Evolutionary conservation across 1,284 basidiomycete species (phyloP).

Genomic region (Singerocomus inundabilis): DNA sequence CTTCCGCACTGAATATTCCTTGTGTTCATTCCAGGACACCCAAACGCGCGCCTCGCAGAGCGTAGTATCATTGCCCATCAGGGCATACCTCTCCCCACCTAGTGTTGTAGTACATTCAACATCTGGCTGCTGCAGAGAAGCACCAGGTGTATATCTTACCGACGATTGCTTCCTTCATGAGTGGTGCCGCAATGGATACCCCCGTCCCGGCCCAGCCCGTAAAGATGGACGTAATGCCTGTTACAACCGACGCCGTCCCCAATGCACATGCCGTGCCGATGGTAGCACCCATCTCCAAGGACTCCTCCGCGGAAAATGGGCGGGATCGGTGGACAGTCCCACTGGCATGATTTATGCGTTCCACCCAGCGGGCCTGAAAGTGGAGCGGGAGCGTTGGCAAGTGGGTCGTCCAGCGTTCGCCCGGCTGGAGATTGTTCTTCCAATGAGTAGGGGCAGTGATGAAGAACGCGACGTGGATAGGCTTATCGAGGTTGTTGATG

Average conservation of each 20-base stretch:
- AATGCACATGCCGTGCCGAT: conserved; percentile 19
- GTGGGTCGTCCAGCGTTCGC: conserved; percentile 20
- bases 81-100: conserved; percentile 15
- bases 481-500: conserved; percentile 20
- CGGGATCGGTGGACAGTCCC: conserved; percentile 7
- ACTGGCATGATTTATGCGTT: conserved; percentile 8
- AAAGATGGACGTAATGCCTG: not conserved
- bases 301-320: conserved; percentile 14
- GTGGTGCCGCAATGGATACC: conserved; percentile 1
- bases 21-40: conserved; percentile 24
- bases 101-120: too few relatives aligned
- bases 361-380: conserved; percentile 22
- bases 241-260: conserved; percentile 21
- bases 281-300: conserved; percentile 19
- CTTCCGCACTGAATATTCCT: conserved; percentile 20
- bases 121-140: too few relatives aligned
- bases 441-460: conserved; percentile 16
- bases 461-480: conserved; percentile 22
- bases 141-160: conserved; percentile 9
- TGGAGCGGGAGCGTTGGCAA: conserved; percentile 21
- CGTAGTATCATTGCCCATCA: conserved; percentile 2
- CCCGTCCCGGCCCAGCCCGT: conserved; percentile 5
- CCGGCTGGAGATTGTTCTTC: conserved; percentile 21
- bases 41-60: conserved; percentile 22
- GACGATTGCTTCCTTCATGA: conserved; percentile 13